Evolutionary conservation across 305 asterid genomes (phyloP).

Genomic region (Fraxinus platypoda): DNA sequence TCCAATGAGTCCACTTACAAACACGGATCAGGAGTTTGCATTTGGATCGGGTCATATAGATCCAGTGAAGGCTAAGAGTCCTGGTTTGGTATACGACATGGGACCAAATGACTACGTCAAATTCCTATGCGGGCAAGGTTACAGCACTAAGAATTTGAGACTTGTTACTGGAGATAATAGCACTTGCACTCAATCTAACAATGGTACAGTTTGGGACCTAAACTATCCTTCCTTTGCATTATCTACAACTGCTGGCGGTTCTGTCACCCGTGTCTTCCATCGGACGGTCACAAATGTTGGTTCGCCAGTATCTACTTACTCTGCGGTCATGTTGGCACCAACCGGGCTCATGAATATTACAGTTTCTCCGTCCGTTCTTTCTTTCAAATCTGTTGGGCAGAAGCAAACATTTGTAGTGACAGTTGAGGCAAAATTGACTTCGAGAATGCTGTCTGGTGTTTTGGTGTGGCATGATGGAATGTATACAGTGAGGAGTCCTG

Average conservation of each 20-base stretch:
- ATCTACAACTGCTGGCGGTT: constrained; percentile 18
- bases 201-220: constrained; percentile 47
- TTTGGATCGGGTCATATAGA: constrained; percentile 70
- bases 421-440: constrained; percentile 22
- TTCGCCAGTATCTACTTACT: constrained; percentile 43
- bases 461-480: constrained; percentile 62
- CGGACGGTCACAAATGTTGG: constrained; percentile 66
- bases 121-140: constrained; percentile 69
- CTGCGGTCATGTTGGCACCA: constrained; percentile 27
- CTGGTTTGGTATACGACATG: constrained; percentile 60
- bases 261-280: constrained; percentile 31
- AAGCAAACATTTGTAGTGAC: constrained; percentile 37
- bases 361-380: constrained; percentile 39
- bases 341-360: constrained; percentile 28
- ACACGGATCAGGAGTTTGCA: constrained; percentile 54
- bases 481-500: constrained; percentile 56
- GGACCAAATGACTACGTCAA: constrained; percentile 44
- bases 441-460: constrained; percentile 34
- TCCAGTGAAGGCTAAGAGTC: constrained; percentile 48
- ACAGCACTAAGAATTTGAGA: constrained; percentile 35
- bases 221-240: constrained; percentile 57
- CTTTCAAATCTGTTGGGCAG: constrained; percentile 48
- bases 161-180: constrained; percentile 49
- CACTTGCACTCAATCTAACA: constrained; percentile 40
- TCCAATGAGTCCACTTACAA: constrained; percentile 29